These are phyloP conservation scores for Asclepias syriaca DNA, from an alignment of 257 asterid genomes.

Conservation along the genomic window DNA sequence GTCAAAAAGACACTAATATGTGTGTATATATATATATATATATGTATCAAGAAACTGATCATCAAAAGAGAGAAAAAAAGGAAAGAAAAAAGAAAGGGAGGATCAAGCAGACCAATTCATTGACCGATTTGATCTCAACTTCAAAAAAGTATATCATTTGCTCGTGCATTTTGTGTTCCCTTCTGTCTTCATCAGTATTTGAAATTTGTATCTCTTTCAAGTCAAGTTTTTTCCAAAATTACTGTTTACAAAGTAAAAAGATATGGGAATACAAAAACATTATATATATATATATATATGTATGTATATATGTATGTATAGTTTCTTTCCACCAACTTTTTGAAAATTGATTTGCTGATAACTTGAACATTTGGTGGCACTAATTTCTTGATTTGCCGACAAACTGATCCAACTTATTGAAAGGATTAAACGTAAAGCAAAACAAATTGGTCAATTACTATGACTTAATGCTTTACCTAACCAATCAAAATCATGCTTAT, in stretches of 20 bases:
- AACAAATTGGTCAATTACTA: conserved; percentile 7
- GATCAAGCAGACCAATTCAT: background rate
- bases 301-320: too few species aligned
- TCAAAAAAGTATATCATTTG: background rate
- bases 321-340: conserved; percentile 22
- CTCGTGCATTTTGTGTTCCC: conserved; percentile 4
- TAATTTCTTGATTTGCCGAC: conserved; percentile 34
- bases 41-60: too few species aligned
- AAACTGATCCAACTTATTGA: conserved; percentile 28
- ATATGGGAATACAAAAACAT: too few species aligned
- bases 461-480: conserved; percentile 22
- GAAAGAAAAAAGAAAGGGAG: too few species aligned
- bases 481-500: conserved; percentile 15
- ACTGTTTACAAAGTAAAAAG: background rate
- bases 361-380: conserved; percentile 40
- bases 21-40: too few species aligned
- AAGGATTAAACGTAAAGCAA: conserved; percentile 18
- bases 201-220: conserved; percentile 6
- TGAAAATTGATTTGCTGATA: conserved; percentile 33
- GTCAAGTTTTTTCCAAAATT: conserved; percentile 1
- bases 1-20: too few species aligned
- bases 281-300: too few species aligned
- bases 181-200: conserved; percentile 1
- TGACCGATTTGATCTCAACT: background rate
- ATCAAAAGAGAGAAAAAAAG: too few species aligned